These are phyloP conservation scores for Viola pubescens DNA, from an alignment of 441 rosid species.

Conservation along the genomic window DNA sequence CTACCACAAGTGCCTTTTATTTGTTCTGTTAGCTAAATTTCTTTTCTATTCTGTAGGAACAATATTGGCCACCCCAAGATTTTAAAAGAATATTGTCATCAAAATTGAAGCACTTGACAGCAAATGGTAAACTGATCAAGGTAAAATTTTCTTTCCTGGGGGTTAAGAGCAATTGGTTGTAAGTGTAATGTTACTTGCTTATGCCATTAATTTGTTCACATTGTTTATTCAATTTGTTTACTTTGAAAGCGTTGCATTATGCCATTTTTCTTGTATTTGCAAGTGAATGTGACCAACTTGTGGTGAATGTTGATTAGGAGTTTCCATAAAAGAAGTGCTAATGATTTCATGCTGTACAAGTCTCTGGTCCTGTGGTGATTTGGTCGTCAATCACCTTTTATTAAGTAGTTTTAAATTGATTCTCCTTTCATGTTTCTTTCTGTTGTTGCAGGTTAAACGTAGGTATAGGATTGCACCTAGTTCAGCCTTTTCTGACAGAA, in stretches of 20 bases:
- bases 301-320: too few species aligned
- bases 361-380: background rate
- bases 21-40: slow-evolving; percentile 6
- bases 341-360: too few species aligned
- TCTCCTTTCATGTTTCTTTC: background rate
- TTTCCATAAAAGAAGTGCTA: too few species aligned
- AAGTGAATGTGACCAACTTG: too few species aligned
- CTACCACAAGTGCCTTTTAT: background rate
- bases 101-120: slow-evolving; percentile 62
- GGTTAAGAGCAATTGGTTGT: background rate
- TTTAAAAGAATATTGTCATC: slow-evolving; percentile 72
- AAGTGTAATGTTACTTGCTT: too few species aligned
- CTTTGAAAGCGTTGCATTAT: too few species aligned
- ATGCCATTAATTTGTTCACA: too few species aligned
- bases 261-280: too few species aligned
- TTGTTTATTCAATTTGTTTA: too few species aligned
- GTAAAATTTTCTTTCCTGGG: slow-evolving; percentile 28
- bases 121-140: slow-evolving; percentile 62
- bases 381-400: background rate
- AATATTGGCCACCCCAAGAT: slow-evolving; percentile 78
- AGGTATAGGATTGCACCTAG: slow-evolving; percentile 64
- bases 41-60: slow-evolving; percentile 45
- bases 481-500: slow-evolving; percentile 38
- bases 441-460: slow-evolving; percentile 61
- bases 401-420: background rate